Evolutionary conservation across 164 flowering plant genomes (phyloP).

Genomic region (Aristolochia californica): DNA sequence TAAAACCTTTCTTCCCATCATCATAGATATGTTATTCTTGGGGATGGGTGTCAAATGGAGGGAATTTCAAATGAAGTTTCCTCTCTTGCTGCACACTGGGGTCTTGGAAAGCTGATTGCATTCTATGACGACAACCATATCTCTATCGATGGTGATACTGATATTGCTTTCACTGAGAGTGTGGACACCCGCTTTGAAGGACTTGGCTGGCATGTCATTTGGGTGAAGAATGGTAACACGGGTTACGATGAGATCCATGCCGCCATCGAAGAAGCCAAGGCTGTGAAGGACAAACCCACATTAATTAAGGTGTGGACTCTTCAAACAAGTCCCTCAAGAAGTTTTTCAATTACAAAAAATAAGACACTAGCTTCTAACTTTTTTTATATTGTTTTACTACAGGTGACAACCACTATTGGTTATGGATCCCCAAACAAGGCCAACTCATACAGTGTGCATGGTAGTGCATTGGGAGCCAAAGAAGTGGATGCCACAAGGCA

Average conservation of each 20-base stretch:
- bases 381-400: neutral
- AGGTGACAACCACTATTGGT: slow-evolving; percentile 74
- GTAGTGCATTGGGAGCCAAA: slow-evolving; percentile 85
- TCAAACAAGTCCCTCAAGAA: neutral
- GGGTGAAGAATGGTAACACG: slow-evolving; percentile 96
- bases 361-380: neutral
- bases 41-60: slow-evolving; percentile 99
- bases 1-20: no score
- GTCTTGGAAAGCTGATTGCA: slow-evolving; percentile 96
- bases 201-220: slow-evolving; percentile 96
- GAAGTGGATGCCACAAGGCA: slow-evolving; percentile 96
- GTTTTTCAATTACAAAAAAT: neutral
- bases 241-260: slow-evolving; percentile 97
- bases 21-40: slow-evolving; percentile 61
- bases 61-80: slow-evolving; percentile 87
- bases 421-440: slow-evolving; percentile 98
- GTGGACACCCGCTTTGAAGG: slow-evolving; percentile 86
- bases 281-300: slow-evolving; percentile 88
- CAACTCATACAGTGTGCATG: slow-evolving; percentile 90
- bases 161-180: slow-evolving; percentile 88
- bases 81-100: slow-evolving; percentile 97
- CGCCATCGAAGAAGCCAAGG: slow-evolving; percentile 90
- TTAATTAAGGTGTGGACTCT: slow-evolving; percentile 62
- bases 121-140: slow-evolving; percentile 97
- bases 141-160: slow-evolving; percentile 94